Base-by-base conservation (phyloP, 495 filamentous ascomycete species). In the Lasiosphaeria hispida region DNA sequence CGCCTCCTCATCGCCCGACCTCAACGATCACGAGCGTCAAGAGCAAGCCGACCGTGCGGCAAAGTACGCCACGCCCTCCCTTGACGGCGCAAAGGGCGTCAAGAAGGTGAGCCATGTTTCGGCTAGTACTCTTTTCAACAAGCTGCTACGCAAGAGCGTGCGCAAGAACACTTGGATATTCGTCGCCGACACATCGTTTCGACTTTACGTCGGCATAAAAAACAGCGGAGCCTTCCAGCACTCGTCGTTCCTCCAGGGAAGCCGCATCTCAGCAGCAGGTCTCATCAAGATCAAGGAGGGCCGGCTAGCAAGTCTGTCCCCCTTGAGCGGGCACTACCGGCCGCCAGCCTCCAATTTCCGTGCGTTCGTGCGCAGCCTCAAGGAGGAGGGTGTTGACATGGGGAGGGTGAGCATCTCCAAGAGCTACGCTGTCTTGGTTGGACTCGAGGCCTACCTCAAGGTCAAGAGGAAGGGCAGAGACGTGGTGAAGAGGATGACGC, bases 151-250 rank as follows among this genome's bases (percentile, higher is more conserved):
- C 37, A 86, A 85, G 47, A 81, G 85, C 2, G 83, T 87, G 7
- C 83, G 83, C 63, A 89, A 86, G 60, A 89, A 88, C 63, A 92
- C 87, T 34, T 96, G 91, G 91, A 92, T 96, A 40, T 96, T 95
- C 64, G 92, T 89, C 17, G 86, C 87, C 35, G 92, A 97, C 72
- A 93, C 90, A 0, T 87, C 84, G 2, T 93, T 90, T 63, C 84
- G 92, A 7, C 77, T 96, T 0, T 96, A 96, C 74, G 83, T 96
- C 38, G 92, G 90, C 43, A 94, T 97, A 71, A 96, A 97, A 63
- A 85, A 89, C 67, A 84, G 83, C 30, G 92, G 92, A 30, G 83
- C 88, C 7, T 97, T 97, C 66, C 92, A 96, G 64, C 92, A 97
- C 72, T 88, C 83, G 7, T 91, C 87, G 0, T 97, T 97, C 64